These are phyloP conservation scores for Atkinsonella hypoxylon DNA, from an alignment of 2,329 filamentous ascomycete genomes.

Conservation along the genomic window DNA sequence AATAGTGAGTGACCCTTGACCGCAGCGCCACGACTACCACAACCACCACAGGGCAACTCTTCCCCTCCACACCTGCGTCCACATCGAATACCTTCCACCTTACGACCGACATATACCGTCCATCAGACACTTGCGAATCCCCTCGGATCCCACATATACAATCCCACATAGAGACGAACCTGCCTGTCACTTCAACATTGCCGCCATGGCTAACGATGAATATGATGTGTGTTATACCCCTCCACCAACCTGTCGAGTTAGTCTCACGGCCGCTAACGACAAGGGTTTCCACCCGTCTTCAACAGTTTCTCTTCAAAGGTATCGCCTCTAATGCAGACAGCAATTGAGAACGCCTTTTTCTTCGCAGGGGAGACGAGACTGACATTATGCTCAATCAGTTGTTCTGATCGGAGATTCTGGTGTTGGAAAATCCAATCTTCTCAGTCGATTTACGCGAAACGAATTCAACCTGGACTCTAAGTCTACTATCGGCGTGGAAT, in stretches of 20 bases:
- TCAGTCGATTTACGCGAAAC: slow-evolving; percentile 98
- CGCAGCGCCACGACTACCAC: slow-evolving; percentile 1
- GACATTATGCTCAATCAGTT: slow-evolving; percentile 42
- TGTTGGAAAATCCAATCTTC: slow-evolving; percentile 98
- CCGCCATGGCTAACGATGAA: slow-evolving; percentile 97
- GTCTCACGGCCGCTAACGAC: slow-evolving; percentile 20
- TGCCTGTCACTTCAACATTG: slow-evolving; percentile 11
- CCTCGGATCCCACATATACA: neutral
- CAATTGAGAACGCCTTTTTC: slow-evolving; percentile 4
- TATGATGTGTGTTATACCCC: slow-evolving; percentile 70
- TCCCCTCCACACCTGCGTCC: slow-evolving; percentile 6
- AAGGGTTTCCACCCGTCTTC: slow-evolving; percentile 10
- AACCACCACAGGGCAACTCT: slow-evolving; percentile 1
- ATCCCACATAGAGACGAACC: neutral
- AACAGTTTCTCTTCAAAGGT: slow-evolving; percentile 99
- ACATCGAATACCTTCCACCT: slow-evolving; percentile 2
- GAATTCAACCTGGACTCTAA: slow-evolving; percentile 99
- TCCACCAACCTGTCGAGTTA: slow-evolving; percentile 11
- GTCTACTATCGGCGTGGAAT: slow-evolving; percentile 98
- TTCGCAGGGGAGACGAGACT: slow-evolving; percentile 14
- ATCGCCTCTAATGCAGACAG: slow-evolving; percentile 18
- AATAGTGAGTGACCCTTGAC: slow-evolving; percentile 1
- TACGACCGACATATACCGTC: slow-evolving; percentile 2
- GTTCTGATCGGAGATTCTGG: slow-evolving; percentile 98
- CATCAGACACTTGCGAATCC: neutral